These are phyloP conservation scores for Cadophora gregata DNA, from an alignment of 2,329 filamentous ascomycete genomes.

Conservation along the genomic window DNA sequence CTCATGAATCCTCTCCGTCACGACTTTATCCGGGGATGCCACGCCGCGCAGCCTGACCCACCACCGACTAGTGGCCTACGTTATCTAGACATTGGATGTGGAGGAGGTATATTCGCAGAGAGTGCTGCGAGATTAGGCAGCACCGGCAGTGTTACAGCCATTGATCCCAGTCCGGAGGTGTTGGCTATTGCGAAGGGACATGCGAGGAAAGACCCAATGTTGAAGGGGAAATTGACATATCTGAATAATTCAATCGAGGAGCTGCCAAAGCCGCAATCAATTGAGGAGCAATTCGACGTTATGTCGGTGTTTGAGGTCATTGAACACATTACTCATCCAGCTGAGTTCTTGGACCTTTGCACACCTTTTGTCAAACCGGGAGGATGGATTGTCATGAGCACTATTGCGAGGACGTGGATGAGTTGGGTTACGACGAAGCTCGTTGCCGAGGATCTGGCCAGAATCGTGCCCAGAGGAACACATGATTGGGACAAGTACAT, in stretches of 20 bases:
- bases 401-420: constrained; percentile 86
- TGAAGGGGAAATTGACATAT: constrained; percentile 72
- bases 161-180: constrained; percentile 79
- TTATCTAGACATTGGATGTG: constrained; percentile 93
- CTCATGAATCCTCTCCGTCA: constrained; percentile 98
- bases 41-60: constrained; percentile 57
- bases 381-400: constrained; percentile 91
- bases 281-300: constrained; percentile 69
- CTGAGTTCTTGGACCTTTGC: constrained; percentile 73
- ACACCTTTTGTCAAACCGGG: constrained; percentile 83
- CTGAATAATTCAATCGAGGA: constrained; percentile 78
- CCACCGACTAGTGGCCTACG: constrained; percentile 54
- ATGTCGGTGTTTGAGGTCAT: constrained; percentile 93
- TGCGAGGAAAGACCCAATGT: constrained; percentile 72
- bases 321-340: constrained; percentile 84
- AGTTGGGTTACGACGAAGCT: constrained; percentile 94
- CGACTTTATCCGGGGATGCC: constrained; percentile 83
- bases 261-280: constrained; percentile 52
- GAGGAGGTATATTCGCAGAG: constrained; percentile 96
- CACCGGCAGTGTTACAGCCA: constrained; percentile 71
- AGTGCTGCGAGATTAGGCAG: constrained; percentile 72
- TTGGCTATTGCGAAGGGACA: constrained; percentile 78
- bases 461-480: constrained; percentile 89
- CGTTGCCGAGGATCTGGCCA: constrained; percentile 84
- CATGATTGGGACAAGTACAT: constrained; percentile 98